Evolutionary conservation across 352 stramenopile species (phyloP).

Genomic region (Phytophthora europaea): DNA sequence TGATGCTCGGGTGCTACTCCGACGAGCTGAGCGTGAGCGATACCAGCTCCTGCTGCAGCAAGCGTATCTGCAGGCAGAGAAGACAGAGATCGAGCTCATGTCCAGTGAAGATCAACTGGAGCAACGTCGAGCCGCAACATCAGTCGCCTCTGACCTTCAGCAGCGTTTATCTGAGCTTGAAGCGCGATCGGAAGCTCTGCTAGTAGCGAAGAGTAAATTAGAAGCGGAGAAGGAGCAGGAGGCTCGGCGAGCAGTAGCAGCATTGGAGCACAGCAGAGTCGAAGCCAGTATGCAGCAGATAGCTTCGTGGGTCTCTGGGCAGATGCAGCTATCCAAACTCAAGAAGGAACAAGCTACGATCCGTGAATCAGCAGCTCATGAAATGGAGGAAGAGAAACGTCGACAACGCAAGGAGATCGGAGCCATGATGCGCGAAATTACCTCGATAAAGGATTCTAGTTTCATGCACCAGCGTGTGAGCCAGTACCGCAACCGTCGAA

Average conservation of each 20-base stretch:
- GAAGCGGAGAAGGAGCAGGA: conserved; percentile 35
- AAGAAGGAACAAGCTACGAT: conserved; percentile 34
- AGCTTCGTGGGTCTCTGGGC: conserved; percentile 46
- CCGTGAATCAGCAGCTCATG: conserved; percentile 16
- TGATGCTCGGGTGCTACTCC: conserved; percentile 20
- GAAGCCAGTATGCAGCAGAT: conserved; percentile 46
- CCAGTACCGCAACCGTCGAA: conserved; percentile 27
- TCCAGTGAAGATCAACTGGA: conserved; percentile 47
- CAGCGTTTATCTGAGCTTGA: conserved; percentile 36
- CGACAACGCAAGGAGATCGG: conserved; percentile 28
- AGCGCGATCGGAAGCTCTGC: conserved; percentile 24
- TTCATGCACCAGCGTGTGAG: conserved; percentile 36
- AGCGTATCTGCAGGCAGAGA: conserved; percentile 37
- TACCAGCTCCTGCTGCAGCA: conserved; percentile 22
- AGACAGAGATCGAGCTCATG: conserved; percentile 50
- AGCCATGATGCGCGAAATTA: conserved; percentile 31
- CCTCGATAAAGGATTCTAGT: conserved; percentile 36
- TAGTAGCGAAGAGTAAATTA: conserved; percentile 29
- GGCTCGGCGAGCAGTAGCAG: conserved; percentile 17
- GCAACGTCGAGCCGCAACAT: conserved; percentile 20
- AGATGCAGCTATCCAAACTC: conserved; percentile 37
- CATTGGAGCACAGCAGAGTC: conserved; percentile 20
- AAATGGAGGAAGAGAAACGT: conserved; percentile 34
- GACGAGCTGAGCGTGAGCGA: conserved; percentile 25
- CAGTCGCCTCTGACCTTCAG: conserved; percentile 20